phyloP scores from a whole-genome alignment of 768 basidiomycete species.

The Tricholoma hemisulphureum region DNA sequence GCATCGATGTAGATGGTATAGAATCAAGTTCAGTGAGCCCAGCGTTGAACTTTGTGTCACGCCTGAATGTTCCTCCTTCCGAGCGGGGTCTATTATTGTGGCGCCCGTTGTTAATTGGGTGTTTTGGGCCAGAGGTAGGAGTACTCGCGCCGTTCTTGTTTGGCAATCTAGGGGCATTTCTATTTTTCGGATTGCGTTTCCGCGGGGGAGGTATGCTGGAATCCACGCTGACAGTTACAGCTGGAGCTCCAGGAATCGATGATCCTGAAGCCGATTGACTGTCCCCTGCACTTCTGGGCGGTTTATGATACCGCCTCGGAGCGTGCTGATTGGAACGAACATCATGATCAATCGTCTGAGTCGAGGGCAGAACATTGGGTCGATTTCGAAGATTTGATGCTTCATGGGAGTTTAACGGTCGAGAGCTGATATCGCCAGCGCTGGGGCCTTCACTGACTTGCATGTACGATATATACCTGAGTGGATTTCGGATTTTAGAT shows the following conservation, averaged over 20 bases:
- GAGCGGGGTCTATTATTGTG: neutral
- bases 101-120: neutral
- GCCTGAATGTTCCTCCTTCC: conserved; percentile 13
- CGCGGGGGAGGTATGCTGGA: neutral
- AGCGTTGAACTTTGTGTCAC: conserved; percentile 36
- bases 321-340: neutral
- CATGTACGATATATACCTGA: neutral
- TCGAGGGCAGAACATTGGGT: neutral
- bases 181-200: conserved; percentile 4
- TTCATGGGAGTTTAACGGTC: neutral
- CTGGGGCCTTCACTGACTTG: neutral
- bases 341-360: too few relatives aligned
- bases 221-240: neutral
- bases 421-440: neutral
- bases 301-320: neutral
- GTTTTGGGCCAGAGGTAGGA: neutral
- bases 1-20: neutral
- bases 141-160: neutral
- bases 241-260: too few relatives aligned
- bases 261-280: neutral
- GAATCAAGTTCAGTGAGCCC: conserved; percentile 28
- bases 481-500: neutral
- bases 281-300: neutral
- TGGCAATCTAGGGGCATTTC: conserved; percentile 1
- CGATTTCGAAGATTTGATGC: neutral